Evolutionary conservation across 768 basidiomycete genomes (phyloP).

Genomic region (Pleurotus tuber-regium): DNA sequence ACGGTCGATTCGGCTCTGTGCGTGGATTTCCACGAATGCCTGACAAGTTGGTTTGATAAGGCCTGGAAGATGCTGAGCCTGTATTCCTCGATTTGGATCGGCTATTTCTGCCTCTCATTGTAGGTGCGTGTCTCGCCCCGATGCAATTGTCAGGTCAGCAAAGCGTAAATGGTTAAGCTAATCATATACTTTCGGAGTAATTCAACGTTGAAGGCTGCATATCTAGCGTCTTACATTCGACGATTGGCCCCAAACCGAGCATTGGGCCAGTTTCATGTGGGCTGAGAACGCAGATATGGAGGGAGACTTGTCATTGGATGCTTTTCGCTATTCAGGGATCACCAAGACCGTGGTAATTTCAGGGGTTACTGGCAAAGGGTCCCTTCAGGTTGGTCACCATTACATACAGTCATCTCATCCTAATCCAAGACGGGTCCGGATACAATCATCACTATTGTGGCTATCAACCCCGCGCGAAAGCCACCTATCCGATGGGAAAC

Average conservation of each 20-base stretch:
- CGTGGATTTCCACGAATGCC: constrained; percentile 7
- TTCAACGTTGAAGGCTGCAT: neutral
- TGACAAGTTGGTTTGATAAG: constrained; percentile 9
- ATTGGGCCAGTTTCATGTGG: no score
- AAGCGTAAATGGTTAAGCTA: constrained; percentile 3
- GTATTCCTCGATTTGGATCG: constrained; percentile 3
- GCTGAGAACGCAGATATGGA: no score
- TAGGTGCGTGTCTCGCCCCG: neutral
- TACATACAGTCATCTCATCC: neutral
- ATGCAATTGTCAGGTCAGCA: neutral
- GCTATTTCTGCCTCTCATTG: neutral
- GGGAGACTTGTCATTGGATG: no score
- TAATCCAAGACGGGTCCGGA: neutral
- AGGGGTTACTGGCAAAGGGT: no score
- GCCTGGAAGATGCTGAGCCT: constrained; percentile 6
- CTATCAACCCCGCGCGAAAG: no score
- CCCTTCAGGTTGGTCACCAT: neutral
- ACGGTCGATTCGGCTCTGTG: constrained; percentile 8
- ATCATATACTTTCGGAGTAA: neutral
- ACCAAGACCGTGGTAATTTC: no score
- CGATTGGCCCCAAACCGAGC: no score
- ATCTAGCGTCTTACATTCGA: no score
- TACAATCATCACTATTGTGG: no score
- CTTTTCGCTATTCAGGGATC: no score
- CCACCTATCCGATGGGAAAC: no score